A percentile compares a stretch with the other conserved stretches of the same genome.
Conservation (phyloP, 2,329 filamentous ascomycete species). For the Monosporascus sp. region DNA sequence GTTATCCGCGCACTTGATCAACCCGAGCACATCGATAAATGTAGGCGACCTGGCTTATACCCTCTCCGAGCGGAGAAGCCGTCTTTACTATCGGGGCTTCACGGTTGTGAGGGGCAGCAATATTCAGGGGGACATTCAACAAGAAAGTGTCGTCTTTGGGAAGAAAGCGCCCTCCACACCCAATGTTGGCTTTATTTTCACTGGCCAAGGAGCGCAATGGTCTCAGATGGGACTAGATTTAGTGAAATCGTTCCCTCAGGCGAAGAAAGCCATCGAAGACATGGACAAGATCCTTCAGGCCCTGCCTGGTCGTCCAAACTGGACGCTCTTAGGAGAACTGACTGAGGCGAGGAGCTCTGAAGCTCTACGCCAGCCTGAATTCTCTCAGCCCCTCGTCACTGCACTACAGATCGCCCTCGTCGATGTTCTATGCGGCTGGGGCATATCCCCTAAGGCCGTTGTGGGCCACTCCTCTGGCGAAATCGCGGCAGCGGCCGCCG, state of each 20-base stretch:
- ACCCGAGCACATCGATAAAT: conserved; percentile 16
- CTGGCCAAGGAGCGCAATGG: conserved; percentile 11
- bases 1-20: conserved; percentile 17
- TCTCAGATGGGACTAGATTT: conserved; percentile 8
- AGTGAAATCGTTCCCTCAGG: conserved; percentile 2
- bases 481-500: conserved; percentile 25
- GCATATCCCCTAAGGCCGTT: conserved; percentile 14
- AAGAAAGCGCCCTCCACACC: no score
- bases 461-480: conserved; percentile 29
- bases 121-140: no score
- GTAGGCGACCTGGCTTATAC: conserved; percentile 25
- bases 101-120: not conserved
- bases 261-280: conserved; percentile 1
- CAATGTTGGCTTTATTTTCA: not conserved
- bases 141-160: not conserved
- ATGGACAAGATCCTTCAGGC: conserved; percentile 12
- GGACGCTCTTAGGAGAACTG: conserved; percentile 12
- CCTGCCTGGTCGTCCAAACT: conserved; percentile 10
- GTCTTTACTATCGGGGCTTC: conserved; percentile 17
- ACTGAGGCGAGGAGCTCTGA: conserved; percentile 5
- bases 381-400: conserved; percentile 30
- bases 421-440: conserved; percentile 19
- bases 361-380: conserved; percentile 17
- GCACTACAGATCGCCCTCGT: conserved; percentile 32
- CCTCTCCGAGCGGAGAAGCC: conserved; percentile 16